Evolutionary conservation across 805 yeast genomes (phyloP), one percentile per base, ranked within the genome.

Genomic region (Alloascoidea africana): DNA sequence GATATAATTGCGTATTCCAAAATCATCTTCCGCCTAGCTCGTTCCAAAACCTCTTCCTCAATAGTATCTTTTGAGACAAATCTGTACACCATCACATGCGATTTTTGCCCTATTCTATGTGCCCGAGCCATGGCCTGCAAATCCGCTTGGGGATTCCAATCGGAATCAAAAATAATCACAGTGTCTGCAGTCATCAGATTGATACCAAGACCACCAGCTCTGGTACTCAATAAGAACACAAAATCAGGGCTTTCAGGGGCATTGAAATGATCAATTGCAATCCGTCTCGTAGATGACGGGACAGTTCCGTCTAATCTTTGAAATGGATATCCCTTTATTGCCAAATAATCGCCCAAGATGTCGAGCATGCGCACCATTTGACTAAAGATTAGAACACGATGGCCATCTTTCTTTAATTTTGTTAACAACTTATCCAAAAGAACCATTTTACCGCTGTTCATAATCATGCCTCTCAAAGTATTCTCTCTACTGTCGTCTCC

Each of bases 101-200:
- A 86, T 59, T 87, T 91, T 57, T 91, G 99, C n/a, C 99, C 99
- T 54, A 91, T 91, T 65, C 99, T 77, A 61, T 91, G 99, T 2
- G 98, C 98, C 60, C 98, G 76, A 0, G 98, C 98, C 98, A 91
- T 91, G 1, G 98, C 98, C 60, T 91, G 98, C 50, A 91, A 65
- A 67, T 91, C 98, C 0, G 98, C 98, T 57, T 91, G 98, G 0
- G 98, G 98, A 54, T 91, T 91, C 98, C 98, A 91, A 62, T 91
- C 98, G 3, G 95, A 84, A 59, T 91, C 98, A 59, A 91, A 91
- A 32, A 91, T 89, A 48, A 91, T 84, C 18, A 91, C 99, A 4
- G 99, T 91, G 53, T 91, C 99, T 3, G 99, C 99, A 4, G 98
- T 91, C 98, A 91, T 91, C 54, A 91, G 66, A 56, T 91, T 91